A percentile compares a stretch with the other conserved stretches of the same genome.
These are phyloP conservation scores for Poronia punctata DNA, from an alignment of 495 filamentous ascomycete species.

Conservation along the genomic window DNA sequence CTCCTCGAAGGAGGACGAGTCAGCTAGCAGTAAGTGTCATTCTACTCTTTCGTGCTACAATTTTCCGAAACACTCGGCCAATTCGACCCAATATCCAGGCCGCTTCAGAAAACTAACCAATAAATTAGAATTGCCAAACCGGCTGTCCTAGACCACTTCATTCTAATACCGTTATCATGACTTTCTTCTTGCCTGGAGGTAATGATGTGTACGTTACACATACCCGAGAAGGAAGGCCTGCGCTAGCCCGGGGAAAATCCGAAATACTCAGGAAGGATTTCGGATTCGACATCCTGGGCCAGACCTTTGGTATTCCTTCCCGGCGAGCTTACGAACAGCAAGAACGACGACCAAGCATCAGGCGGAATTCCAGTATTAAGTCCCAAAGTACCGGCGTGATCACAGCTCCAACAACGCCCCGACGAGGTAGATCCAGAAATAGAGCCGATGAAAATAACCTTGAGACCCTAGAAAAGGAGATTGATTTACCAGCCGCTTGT, in stretches of 20 bases:
- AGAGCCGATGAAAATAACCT: not conserved
- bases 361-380: not conserved
- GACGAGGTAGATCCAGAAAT: not conserved
- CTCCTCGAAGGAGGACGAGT: too few relatives aligned
- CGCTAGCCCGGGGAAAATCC: conserved; percentile 16
- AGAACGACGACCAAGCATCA: not conserved
- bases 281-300: conserved; percentile 13
- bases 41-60: too few relatives aligned
- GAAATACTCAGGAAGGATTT: conserved; percentile 9
- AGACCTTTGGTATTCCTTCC: conserved; percentile 13
- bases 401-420: conserved; percentile 3
- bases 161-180: too few relatives aligned
- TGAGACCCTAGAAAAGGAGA: not conserved
- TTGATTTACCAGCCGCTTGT: not conserved
- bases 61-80: too few relatives aligned
- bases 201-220: conserved; percentile 15
- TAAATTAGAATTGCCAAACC: too few relatives aligned
- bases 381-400: conserved; percentile 12
- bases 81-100: too few relatives aligned
- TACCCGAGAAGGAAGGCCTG: conserved; percentile 14
- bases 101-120: too few relatives aligned
- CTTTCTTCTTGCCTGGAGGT: conserved; percentile 8
- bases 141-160: too few relatives aligned
- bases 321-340: conserved; percentile 12
- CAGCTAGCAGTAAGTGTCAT: too few relatives aligned